Evolutionary conservation across 441 rosid species (phyloP).

Genomic region (Erodium chrysanthum): DNA sequence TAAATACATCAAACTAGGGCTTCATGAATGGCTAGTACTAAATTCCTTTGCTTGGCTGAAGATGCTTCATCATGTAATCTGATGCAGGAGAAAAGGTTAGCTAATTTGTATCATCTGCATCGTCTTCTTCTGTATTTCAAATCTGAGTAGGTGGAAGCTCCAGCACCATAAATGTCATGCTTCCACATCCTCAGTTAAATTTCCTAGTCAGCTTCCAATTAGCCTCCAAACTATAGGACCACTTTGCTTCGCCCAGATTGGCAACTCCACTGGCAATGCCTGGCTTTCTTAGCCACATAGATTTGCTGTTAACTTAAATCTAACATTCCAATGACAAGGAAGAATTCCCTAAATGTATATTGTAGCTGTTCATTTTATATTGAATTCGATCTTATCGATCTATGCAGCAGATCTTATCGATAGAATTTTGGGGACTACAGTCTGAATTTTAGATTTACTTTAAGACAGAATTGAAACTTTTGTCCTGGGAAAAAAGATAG

Average conservation of each 20-base stretch:
- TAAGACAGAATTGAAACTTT: neutral
- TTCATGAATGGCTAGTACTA: neutral
- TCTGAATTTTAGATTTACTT: neutral
- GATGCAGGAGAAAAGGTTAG: neutral
- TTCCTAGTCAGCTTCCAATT: neutral
- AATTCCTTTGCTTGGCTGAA: neutral
- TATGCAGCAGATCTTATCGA: neutral
- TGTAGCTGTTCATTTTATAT: neutral
- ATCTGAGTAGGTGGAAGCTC: constrained; percentile 1
- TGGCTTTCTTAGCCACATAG: neutral
- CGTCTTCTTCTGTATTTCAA: neutral
- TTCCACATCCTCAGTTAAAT: neutral
- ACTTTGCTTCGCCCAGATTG: neutral
- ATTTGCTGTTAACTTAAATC: neutral
- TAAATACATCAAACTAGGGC: neutral
- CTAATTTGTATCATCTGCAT: neutral
- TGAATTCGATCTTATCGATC: neutral
- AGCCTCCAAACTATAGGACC: neutral
- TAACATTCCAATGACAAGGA: neutral
- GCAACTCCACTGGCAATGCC: neutral
- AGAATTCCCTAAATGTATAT: neutral
- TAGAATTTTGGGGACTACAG: neutral
- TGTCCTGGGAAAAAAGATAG: neutral
- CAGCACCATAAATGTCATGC: neutral
- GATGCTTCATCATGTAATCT: neutral